These are phyloP conservation scores for Alternaria metachromatica DNA, from an alignment of 2,329 filamentous ascomycete species.

Conservation along the genomic window DNA sequence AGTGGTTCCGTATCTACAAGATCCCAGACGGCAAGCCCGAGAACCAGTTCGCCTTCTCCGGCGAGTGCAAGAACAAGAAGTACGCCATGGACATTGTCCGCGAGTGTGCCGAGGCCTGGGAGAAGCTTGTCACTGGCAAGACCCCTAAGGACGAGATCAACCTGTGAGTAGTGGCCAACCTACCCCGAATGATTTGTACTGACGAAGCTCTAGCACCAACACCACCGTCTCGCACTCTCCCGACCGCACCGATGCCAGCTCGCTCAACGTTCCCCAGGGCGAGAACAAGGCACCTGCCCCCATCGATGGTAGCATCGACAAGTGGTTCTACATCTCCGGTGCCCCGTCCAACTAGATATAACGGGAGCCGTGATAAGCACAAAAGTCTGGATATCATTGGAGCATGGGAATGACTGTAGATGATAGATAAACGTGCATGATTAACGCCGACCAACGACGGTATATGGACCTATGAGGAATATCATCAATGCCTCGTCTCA, in stretches of 20 bases:
- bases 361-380: not conserved
- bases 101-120: conserved; percentile 97
- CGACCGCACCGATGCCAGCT: conserved; percentile 71
- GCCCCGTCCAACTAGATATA: conserved; percentile 56
- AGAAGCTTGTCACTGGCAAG: conserved; percentile 93
- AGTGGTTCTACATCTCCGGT: conserved; percentile 99
- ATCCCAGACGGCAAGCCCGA: conserved; percentile 99
- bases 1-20: conserved; percentile 99
- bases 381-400: not conserved
- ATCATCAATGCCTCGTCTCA: conserved; percentile 12
- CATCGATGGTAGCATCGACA: conserved; percentile 96
- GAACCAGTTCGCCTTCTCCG: conserved; percentile 99
- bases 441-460: conserved; percentile 17
- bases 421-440: conserved; percentile 13
- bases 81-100: conserved; percentile 94
- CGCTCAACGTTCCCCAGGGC: conserved; percentile 78
- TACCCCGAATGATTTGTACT: conserved; percentile 29
- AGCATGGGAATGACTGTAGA: not conserved
- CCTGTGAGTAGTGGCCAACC: conserved; percentile 69
- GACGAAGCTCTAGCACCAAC: conserved; percentile 71
- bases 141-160: conserved; percentile 77
- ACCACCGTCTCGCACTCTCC: conserved; percentile 74
- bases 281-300: conserved; percentile 84
- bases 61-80: conserved; percentile 99
- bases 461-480: conserved; percentile 28